phyloP scores from a whole-genome alignment of 192 early-diverging fungal species.

The Obelidium mucronatum region DNA sequence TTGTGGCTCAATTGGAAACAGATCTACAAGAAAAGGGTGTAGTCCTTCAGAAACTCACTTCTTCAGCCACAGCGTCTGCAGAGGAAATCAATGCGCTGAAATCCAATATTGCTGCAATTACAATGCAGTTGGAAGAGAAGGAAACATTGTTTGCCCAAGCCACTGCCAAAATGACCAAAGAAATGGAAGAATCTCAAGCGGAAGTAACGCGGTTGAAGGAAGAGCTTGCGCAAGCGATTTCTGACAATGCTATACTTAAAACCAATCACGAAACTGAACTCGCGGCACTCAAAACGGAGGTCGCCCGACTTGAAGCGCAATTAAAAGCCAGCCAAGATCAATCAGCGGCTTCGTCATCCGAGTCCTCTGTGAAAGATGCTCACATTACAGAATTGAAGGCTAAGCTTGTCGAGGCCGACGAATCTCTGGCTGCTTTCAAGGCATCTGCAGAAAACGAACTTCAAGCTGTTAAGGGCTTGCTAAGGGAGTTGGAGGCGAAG shows the following conservation, averaged over 20 bases:
- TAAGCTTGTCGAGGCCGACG: background rate
- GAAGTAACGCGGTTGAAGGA: background rate
- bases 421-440: background rate
- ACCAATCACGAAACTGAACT: slow-evolving; percentile 10
- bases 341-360: background rate
- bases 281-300: background rate
- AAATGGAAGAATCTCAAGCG: background rate
- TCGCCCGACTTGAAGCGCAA: background rate
- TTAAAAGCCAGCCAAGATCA: background rate
- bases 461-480: background rate
- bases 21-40: slow-evolving; percentile 26
- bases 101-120: slow-evolving; percentile 9
- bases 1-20: slow-evolving; percentile 18
- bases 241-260: background rate
- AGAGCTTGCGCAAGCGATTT: background rate
- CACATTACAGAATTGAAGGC: slow-evolving; percentile 6
- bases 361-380: background rate
- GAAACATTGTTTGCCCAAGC: slow-evolving; percentile 9
- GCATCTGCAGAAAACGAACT: background rate
- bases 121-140: slow-evolving; percentile 23
- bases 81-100: slow-evolving; percentile 3
- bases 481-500: background rate
- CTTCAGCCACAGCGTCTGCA: slow-evolving; percentile 8
- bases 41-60: slow-evolving; percentile 1
- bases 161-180: slow-evolving; percentile 2